A percentile compares a stretch with the other conserved stretches of the same genome.
Evolutionary conservation across 441 rosid genomes (phyloP).

Genomic region (Iberis amara): DNA sequence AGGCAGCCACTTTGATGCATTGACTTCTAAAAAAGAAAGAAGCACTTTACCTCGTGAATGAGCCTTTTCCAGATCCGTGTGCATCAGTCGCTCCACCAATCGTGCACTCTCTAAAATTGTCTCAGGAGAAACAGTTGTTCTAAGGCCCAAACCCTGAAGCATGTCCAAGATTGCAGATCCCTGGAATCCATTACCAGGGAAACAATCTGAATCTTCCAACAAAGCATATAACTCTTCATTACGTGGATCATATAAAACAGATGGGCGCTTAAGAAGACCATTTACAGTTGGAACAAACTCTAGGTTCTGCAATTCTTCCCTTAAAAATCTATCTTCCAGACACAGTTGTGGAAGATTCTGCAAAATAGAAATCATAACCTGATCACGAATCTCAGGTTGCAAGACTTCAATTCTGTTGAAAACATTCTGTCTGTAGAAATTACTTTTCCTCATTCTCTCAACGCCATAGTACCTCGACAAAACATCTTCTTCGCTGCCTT

Average conservation of each 20-base stretch:
- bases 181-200: conserved; percentile 69
- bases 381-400: conserved; percentile 74
- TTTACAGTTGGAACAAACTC: conserved; percentile 78
- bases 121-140: conserved; percentile 77
- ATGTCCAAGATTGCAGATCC: conserved; percentile 70
- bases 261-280: conserved; percentile 67
- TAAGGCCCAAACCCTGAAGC: conserved; percentile 87
- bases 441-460: conserved; percentile 78
- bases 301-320: conserved; percentile 66
- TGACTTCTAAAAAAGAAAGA: conserved; percentile 85
- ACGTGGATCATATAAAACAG: conserved; percentile 83
- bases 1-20: conserved; percentile 89
- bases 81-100: conserved; percentile 68
- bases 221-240: conserved; percentile 82
- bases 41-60: conserved; percentile 74
- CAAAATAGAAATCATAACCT: conserved; percentile 76
- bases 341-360: conserved; percentile 82
- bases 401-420: conserved; percentile 53
- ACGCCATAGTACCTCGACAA: conserved; percentile 66
- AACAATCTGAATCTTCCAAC: conserved; percentile 77
- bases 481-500: conserved; percentile 63
- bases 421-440: conserved; percentile 71
- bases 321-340: conserved; percentile 62
- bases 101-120: conserved; percentile 82
- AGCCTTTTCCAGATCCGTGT: conserved; percentile 69